Conservation (phyloP, 2,329 filamentous ascomycete species). For the Fusarium sp. region DNA sequence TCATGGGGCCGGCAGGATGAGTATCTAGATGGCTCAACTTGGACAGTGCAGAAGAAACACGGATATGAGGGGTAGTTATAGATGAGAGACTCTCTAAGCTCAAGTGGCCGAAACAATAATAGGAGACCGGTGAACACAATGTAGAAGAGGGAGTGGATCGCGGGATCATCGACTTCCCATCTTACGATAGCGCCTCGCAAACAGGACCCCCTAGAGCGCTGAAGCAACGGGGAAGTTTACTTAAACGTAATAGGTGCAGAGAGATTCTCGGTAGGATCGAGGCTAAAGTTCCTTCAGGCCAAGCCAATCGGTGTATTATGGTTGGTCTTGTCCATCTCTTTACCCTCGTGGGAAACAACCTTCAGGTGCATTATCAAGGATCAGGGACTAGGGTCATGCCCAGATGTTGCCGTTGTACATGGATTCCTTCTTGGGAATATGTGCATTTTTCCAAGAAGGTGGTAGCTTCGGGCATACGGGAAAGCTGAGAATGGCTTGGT, state of each 20-base stretch:
- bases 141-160: slow-evolving; percentile 29
- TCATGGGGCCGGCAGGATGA: neutral
- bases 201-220: slow-evolving; percentile 19
- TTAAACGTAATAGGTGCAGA: neutral
- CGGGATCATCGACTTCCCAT: slow-evolving; percentile 31
- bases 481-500: neutral
- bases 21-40: slow-evolving; percentile 10
- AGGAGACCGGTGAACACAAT: slow-evolving; percentile 16
- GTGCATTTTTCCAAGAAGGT: slow-evolving; percentile 13
- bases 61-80: neutral
- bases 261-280: neutral
- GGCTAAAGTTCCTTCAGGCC: neutral
- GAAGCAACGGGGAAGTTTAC: slow-evolving; percentile 2
- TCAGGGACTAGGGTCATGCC: slow-evolving; percentile 25
- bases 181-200: slow-evolving; percentile 35
- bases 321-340: neutral
- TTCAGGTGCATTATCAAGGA: slow-evolving; percentile 12
- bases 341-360: neutral
- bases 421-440: neutral
- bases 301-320: slow-evolving; percentile 21
- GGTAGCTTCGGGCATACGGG: slow-evolving; percentile 23
- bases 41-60: neutral
- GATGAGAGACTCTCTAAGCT: neutral
- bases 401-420: neutral
- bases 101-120: slow-evolving; percentile 3